Base-by-base conservation (phyloP, 2,329 filamentous ascomycete genomes). In the Amphichorda felina region DNA sequence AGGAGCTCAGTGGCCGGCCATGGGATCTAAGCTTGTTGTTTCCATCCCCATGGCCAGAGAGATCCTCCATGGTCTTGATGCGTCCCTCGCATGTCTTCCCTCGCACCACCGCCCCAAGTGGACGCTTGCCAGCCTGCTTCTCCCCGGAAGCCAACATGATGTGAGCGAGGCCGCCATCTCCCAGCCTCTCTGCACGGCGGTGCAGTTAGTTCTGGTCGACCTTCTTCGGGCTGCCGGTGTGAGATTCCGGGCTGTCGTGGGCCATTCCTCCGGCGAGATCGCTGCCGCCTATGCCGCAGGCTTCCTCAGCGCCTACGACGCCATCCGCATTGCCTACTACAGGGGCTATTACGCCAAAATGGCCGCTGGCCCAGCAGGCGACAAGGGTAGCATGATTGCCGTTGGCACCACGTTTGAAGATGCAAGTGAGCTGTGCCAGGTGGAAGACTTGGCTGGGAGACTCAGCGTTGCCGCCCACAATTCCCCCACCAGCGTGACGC, bases 181-280 rank as follows among this genome's bases (percentile, higher is more conserved):
- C 8, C 64, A 68, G 36, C 54, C 64, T 0, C 27, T 61, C 1
- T 65, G 55, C 25, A 65, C 62, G 1, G 59, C 60, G 0, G 14
- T 69, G 0, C 64, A 68, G 38, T 38, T 69, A 1, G 62, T 46
- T 0, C 42, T 70, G 1, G 50, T 65, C 0, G 53, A 65, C 10
- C 42, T 61, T 0, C 50, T 68, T 3, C 25, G 28, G 0, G 39
- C 43, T 1, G 48, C 48, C 34, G 50, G 54, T 0, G 40, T 68
- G 17, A 33, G 30, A 2, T 55, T 59, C 0, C 19, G 42, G 5
- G 53, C 49, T 1, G 56, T 61, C 0, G 51, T 64, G 3, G 64
- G 63, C 1, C 64, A 68, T 38, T 63, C 58, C 0, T 52, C 46
- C 2, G 64, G 64, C 1, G 64, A 67, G 39, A 61, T 66, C 21